Evolutionary conservation across 768 basidiomycete genomes (phyloP), one percentile per base, ranked within the genome.

Genomic region (Dentipellis fragilis): DNA sequence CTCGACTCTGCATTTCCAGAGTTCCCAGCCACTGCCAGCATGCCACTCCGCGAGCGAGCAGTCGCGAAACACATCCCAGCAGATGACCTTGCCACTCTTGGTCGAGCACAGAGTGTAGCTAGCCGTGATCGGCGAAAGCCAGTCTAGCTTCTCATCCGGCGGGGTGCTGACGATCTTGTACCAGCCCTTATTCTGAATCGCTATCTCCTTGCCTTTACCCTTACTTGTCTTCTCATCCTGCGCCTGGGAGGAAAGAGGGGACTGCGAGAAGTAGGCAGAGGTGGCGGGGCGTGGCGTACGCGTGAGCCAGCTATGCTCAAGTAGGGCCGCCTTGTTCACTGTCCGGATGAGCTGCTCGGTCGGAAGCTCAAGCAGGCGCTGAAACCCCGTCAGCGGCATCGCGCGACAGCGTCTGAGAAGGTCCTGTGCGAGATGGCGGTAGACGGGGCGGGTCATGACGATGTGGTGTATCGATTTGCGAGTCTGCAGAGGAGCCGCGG

Each of bases 1-100:
- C 63, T 87, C 86, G 16, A 88, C 85, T 9, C 85, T 70, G 60
- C 86, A 87, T 62, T 88, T 88, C 86, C 85, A 87, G 5, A 88
- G 63, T 62, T 86, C 84, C 85, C 85, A 87, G 50, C 70, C 68
- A 47, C 75, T 72, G 12, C 68, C 64, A 3, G 84, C 84, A 51
- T 80, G 79, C 85, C 86, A 88, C 56, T 86, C 81, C 0, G 83
- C 84, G 3, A 87, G 72, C 57, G 79, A 80, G 14, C 66, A 64
- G 51, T 87, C 81, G 3, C 74, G 73, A 52, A 79, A 78, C 12
- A 87, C 79, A 56, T 88, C 84, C 86, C 86, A 87, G 60, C 85
- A 87, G 14, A 87, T 80, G 17, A 88, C 83, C 62, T 83, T 83
- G 4, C 86, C 85, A 50, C 78, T 81, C 69, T 86, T 86, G 0